Base-by-base conservation (phyloP, 306 rosid species). In the Heteromeles arbutifolia region DNA sequence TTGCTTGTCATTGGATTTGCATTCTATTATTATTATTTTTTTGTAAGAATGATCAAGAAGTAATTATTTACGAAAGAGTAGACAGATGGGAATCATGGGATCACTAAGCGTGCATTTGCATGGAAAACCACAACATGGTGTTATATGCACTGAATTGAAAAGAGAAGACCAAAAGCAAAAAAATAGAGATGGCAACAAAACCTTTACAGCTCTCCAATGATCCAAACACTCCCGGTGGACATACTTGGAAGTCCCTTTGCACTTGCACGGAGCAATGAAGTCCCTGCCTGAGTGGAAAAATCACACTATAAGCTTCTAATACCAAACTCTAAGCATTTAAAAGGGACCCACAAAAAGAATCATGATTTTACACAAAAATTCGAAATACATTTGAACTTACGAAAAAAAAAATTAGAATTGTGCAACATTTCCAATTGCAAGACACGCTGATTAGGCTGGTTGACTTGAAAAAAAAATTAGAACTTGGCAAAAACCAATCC, bases 181-280 rank as follows among this genome's bases (percentile, higher is more conserved):
- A 76, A 65, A 78, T 64, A 69, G 26, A 82, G 77, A 78, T 56
- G 32, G 72, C 32, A 67, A 12, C 45, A 72, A 41, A 77, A 92
- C 99, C 97, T 84, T 92, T 77, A 95, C 82, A 58, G 99, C 93
- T 82, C 99, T 92, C 97, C 99, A 95, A 73, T 95, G 97, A 85
- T 95, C 99, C 90, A 95, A 82, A 78, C 99, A 95, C 76, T 95
- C 97, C 65, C 99, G 84, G 82, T 95, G 99, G 45, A 95, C 97
- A 79, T 95, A 92, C 84, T 95, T 95, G 7, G 99, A 92, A 58
- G 97, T 87, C 62, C 99, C 99, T 80, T 90, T 95, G 88, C 99
- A 95, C 85, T 85, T 88, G 82, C 99, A 95, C 61, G 99, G 99
- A 81, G 99, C 97, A 65, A 95, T 95, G 78, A 95, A 95, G 82